A percentile compares a stretch with the other conserved stretches of the same genome.
phyloP scores from a whole-genome alignment of 805 yeast genomes.

The Candida coleopterorum region DNA sequence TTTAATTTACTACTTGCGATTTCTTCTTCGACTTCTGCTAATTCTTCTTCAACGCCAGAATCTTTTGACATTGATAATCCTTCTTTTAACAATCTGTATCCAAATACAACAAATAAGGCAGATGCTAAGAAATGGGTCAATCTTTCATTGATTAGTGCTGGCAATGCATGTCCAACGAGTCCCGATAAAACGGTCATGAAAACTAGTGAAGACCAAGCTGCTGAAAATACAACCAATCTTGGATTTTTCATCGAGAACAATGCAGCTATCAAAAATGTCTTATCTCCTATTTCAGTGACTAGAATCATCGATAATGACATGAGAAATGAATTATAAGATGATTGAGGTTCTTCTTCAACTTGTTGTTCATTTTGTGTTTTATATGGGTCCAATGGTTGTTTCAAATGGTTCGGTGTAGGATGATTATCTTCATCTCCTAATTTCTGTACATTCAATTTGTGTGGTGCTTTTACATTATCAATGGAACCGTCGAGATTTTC shows the following conservation, averaged over 20 bases:
- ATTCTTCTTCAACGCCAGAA: conserved; percentile 88
- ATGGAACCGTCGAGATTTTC: conserved; percentile 1
- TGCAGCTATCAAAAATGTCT: conserved; percentile 94
- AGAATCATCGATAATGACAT: conserved; percentile 88
- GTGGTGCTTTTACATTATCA: conserved; percentile 1
- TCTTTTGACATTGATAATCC: conserved; percentile 78
- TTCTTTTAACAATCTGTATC: conserved; percentile 69
- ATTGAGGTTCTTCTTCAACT: background rate
- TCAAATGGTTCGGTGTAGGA: conserved; percentile 21
- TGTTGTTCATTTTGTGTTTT: background rate
- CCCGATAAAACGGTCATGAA: conserved; percentile 93
- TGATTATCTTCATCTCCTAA: conserved; percentile 23
- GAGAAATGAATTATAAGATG: conserved; percentile 51
- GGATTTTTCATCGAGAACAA: conserved; percentile 96
- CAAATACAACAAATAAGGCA: conserved; percentile 75
- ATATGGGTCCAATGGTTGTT: conserved; percentile 19
- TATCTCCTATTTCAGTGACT: conserved; percentile 96
- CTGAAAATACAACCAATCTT: conserved; percentile 75
- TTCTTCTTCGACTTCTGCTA: conserved; percentile 96
- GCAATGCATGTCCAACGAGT: conserved; percentile 85
- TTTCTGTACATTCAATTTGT: conserved; percentile 16
- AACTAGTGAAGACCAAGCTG: conserved; percentile 80
- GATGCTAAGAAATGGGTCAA: conserved; percentile 82
- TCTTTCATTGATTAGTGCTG: conserved; percentile 73
- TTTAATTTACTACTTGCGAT: conserved; percentile 61